Base-by-base conservation (phyloP, 2,329 filamentous ascomycete species). In the Podosphaera xanthii region DNA sequence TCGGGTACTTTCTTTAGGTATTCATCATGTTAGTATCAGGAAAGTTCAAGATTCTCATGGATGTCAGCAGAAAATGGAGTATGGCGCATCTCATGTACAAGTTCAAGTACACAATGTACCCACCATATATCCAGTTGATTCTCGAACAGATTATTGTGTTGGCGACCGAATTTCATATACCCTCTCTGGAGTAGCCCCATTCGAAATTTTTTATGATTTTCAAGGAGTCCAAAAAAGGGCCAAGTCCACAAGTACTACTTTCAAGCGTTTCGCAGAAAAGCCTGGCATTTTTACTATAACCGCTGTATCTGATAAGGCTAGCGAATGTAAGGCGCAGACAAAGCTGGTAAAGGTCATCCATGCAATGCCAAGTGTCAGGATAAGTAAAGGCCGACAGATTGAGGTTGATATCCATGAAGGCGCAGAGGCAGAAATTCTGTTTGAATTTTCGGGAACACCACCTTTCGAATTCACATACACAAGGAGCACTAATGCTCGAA, bases 391-490 rank as follows among this genome's bases (percentile, higher is more conserved):
- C 36, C 80, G 80, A 62, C 83, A 87, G 61, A 80, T 83, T 5
- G 82, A 86, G 64, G 83, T 94, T 42, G 92, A 97, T 69, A 98
- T 98, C 62, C 94, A 97, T 70, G 91, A 98, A 74, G 92, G 92
- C 65, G 89, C 89, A 62, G 86, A 94, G 69, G 89, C 92, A 0
- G 87, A 96, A 69, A 89, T 98, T 58, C 74, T 88, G 6, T 97
- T 98, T 66, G 87, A 95, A 67, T 98, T 98, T 72, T 90, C 86
- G 75, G 92, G 94, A 60, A 90, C 87, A 4, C 89, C 92, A 62
- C 92, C 92, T 0, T 98, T 98, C 67, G 92, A 97, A 72, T 98
- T 97, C 69, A 96, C 91, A 60, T 97, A 94, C 70, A 97, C 89
- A 30, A 79, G 92, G 62, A 92, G 85, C 71, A 87, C 87, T 52